Evolutionary conservation across 2,329 filamentous ascomycete species (phyloP), one percentile per base, ranked within the genome.

Genomic region (Colletotrichum lini): DNA sequence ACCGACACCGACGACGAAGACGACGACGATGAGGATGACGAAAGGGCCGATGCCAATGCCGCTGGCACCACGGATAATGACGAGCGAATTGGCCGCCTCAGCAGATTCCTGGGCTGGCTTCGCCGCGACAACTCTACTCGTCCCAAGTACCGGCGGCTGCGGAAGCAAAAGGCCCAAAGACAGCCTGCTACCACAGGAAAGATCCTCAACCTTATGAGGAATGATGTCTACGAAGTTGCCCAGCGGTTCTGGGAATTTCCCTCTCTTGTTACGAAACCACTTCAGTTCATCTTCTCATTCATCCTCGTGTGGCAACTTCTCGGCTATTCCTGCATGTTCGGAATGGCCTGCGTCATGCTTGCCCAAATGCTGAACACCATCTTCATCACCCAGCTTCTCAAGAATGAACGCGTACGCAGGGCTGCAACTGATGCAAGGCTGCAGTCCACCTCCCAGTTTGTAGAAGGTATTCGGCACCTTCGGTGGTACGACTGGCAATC

Each of bases 201-300:
- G 78, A 96, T 98, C 62, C 88, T 98, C 72, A 98, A 97, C 76
- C 82, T 98, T 2, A 93, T 97, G 85, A 91, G 94, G 59, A 91
- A 88, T 70, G 94, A 96, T 78, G 93, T 93, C 0, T 96, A 96
- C 77, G 93, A 95, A 78, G 90, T 96, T 49, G 89, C 94, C 3
- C 94, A 96, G 77, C 84, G 93, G 53, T 96, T 98, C 76, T 98
- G 95, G 95, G 95, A 98, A 72, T 93, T 96, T 63, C 88, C 93
- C 2, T 85, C 86, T n/a, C 83, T 98, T 2, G 83, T 97, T 50
- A 91, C 91, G 3, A 93, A 93, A 72, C 95, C 95, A 0, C 80
- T 96, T 18, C 93, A 92, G 70, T 87, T 96, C n/a, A 77, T 94
- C 2, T 84, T 97, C 4, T 93, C 94, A 0, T 87, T 94, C 15